Conservation (phyloP, 208 protist species). For the Leishmania tropica region DNA sequence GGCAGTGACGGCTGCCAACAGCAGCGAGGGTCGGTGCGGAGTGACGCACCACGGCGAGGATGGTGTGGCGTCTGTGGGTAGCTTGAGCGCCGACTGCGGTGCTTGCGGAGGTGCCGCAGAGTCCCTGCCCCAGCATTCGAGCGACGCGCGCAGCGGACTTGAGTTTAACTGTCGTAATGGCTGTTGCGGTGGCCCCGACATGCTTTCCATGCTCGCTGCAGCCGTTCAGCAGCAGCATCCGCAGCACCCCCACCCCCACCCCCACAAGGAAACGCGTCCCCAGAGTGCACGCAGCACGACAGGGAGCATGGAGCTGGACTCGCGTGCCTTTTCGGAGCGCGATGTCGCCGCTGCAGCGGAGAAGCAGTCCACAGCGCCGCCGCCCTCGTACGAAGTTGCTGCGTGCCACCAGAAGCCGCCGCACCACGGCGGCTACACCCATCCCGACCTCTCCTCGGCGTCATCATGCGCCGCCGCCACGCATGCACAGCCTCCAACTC, state of each 20-base stretch:
- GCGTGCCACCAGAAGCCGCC: not conserved
- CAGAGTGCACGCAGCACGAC: conserved; percentile 12
- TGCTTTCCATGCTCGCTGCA: conserved; percentile 30
- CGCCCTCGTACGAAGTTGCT: conserved; percentile 17
- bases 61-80: not conserved
- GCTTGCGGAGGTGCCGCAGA: not conserved
- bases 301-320: conserved; percentile 8
- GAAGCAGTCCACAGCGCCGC: not conserved
- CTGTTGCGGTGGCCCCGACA: conserved; percentile 7
- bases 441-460: not conserved
- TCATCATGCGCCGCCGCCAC: not conserved
- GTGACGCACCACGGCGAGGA: not conserved
- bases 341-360: not conserved
- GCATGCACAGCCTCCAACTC: conserved; percentile 11
- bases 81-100: not conserved
- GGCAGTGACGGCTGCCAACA: not conserved
- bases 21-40: not conserved
- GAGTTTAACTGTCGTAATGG: conserved; percentile 13
- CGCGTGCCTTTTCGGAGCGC: conserved; percentile 14
- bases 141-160: not conserved
- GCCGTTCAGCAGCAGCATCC: conserved; percentile 29
- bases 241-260: not conserved
- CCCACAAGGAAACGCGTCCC: not conserved
- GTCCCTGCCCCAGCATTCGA: not conserved
- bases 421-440: not conserved